Base-by-base conservation (phyloP, 305 asterid species). In the Rubia peregrina region DNA sequence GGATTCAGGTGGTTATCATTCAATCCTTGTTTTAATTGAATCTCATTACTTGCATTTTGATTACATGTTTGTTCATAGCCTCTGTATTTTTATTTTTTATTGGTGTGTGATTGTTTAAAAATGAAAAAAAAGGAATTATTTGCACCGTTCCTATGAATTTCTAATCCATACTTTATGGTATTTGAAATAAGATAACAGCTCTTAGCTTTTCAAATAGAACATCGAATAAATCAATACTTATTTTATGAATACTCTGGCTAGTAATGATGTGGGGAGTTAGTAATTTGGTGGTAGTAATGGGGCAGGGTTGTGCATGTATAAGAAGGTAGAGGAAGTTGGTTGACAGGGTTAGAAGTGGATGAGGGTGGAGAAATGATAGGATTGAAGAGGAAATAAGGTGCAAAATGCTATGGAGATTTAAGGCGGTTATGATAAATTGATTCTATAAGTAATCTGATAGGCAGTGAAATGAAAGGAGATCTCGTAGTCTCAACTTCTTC, bases 1-100 rank as follows among this genome's bases (percentile, higher is more conserved):
- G 99, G 53, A 86, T 92, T 83, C 99, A 92, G 99, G 98, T 94
- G 74, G 55, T 8, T 65, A 5, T 30, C 59, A 21, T 30, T 46
- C 21, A 69, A 16, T 40, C 33, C 12, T 56, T 69, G 2, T 21
- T 9, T 49, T 49, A 6, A 44, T 44, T 43, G 9, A 33, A 33
- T 33, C 36, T 33, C 36, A 4, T 5, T 3, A 14, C 17, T 48
- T 48, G n/a, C n/a, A 11, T 30, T 51, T 36, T 6, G 1, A 21
- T 12, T 30, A 24, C 6, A 26, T 24, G 14, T 7, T 24, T 26
- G 4, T 36, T 64, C 16, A 14, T 57, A 7, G 12, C n/a, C 61
- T 19, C 17, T 49, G 33, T 9, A 4, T 68, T 68, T 13, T 6
- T 51, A 14, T 49, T 51, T 51, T 51, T 13, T 12, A 10, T 10